Percentiles rank a stretch among this genome's conserved stretches.
These are phyloP conservation scores for Adansonia grandidieri DNA, from an alignment of 441 rosid genomes.

Conservation along the genomic window DNA sequence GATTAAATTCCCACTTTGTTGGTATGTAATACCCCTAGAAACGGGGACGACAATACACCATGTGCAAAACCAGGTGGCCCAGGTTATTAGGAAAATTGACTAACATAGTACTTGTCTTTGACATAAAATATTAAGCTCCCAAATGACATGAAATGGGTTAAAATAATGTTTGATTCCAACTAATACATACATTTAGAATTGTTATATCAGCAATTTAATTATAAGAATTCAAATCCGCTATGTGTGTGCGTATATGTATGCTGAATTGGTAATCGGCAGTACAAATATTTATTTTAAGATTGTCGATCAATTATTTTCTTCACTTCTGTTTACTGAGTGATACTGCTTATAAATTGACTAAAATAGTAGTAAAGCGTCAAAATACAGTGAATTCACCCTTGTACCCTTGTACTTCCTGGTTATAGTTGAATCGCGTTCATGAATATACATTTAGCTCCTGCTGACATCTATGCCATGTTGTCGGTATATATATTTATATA, in stretches of 20 bases:
- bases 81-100: background rate
- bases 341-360: background rate
- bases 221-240: background rate
- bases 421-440: background rate
- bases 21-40: background rate
- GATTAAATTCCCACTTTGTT: background rate
- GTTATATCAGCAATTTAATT: background rate
- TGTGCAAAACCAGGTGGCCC: background rate
- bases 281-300: conserved; percentile 17
- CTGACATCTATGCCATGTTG: background rate
- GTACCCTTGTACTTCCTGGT: background rate
- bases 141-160: background rate
- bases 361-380: conserved; percentile 6
- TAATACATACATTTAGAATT: background rate
- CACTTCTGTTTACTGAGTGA: background rate
- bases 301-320: background rate
- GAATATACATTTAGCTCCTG: background rate
- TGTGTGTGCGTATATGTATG: background rate
- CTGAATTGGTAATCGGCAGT: background rate
- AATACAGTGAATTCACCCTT: conserved; percentile 11
- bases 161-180: background rate
- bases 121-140: background rate
- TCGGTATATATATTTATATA: background rate
- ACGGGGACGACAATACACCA: background rate
- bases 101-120: background rate